Evolutionary conservation across 371 early-diverging fungal species (phyloP), one percentile per base, ranked within the genome.

Genomic region (Chytridiales sp.): DNA sequence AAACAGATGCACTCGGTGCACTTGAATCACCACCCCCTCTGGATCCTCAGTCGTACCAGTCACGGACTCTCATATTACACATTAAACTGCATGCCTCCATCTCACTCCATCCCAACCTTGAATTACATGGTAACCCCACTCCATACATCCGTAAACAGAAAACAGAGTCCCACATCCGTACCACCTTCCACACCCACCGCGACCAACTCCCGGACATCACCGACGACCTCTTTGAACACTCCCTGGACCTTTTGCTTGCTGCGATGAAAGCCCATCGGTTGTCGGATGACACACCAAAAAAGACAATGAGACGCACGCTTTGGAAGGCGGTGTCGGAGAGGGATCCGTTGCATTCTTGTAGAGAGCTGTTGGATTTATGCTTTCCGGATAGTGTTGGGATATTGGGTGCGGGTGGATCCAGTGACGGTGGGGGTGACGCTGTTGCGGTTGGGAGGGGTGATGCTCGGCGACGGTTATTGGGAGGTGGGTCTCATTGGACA

Each of bases 321-420:
- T 60, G 60, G 60, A 29, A 38, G 8, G 19, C 42, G 4, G 53
- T 60, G 11, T 32, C 50, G 43, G 60, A 60, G 8, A 8, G 22
- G 15, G 52, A 60, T 35, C 60, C 60, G 3, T 21, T 15, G 17
- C 52, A 60, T 43, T 26, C 38, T 19, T 60, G 52, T 36, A 4
- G 52, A 2, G 29, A 30, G 24, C 31, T 60, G 21, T 44, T 60
- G n/a, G 60, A 60, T 26, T 42, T 60, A n/a, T 49, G 50, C 44
- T 60, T 60, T 26, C 60, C 60, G 13, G 43, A 43, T 24, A 60
- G 44, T 31, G 4, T 51, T 8, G 60, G 60, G 3, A 60, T 60
- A 11, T 29, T 47, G 30, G 15, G 46, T 13, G 46, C 9, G 9
- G 39, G n/a, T 39, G 39, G 9, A 39, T 39, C n/a, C n/a, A n/a